Evolutionary conservation across 2,329 filamentous ascomycete genomes (phyloP), one percentile per base, ranked within the genome.

Genomic region (Monosporascus cannonballus): DNA sequence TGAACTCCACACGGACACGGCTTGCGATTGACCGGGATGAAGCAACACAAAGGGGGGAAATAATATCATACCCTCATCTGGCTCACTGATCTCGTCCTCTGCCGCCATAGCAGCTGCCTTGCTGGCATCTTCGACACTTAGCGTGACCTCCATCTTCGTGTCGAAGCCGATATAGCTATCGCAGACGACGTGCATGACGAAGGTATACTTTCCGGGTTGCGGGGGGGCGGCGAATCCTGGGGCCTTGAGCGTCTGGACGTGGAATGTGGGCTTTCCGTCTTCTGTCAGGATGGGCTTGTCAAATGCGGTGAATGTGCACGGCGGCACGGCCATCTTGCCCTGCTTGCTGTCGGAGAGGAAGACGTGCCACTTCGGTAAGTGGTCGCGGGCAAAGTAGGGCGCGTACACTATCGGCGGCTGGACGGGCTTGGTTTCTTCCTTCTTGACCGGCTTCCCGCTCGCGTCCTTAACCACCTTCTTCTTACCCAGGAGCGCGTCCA

Each of bases 161-260:
- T 99, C 95, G 60, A 96, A 90, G 46, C 94, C 94, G 46, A 99
- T 79, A 64, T 99, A 99, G 66, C 89, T 92, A 72, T 99, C 94
- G 67, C 92, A 96, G 51, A 97, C 79, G 57, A 96, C 77, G 70
- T 97, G 87, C 85, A 97, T 89, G 56, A 91, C 87, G 68, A 99
- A 99, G 1, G 89, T 92, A 74, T 96, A 99, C 69, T 92, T 87
- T 46, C 93, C 94, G 5, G 90, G 83, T 68, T 96, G 89, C 24
- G 93, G 91, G 44, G 94, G 94, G 1, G 94, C 93, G 59, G 93
- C 90, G 71, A 99, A 99, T 69, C 96, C 42, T 3, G 42, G 90
- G 69, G 95, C 93, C 78, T 96, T 97, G 65, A 97, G 78, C 3
- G 94, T 99, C 71, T 97, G 92, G 74, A 99, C 86, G 64, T 92